phyloP scores from a whole-genome alignment of 257 asterid species.

The Solanum piurae region DNA sequence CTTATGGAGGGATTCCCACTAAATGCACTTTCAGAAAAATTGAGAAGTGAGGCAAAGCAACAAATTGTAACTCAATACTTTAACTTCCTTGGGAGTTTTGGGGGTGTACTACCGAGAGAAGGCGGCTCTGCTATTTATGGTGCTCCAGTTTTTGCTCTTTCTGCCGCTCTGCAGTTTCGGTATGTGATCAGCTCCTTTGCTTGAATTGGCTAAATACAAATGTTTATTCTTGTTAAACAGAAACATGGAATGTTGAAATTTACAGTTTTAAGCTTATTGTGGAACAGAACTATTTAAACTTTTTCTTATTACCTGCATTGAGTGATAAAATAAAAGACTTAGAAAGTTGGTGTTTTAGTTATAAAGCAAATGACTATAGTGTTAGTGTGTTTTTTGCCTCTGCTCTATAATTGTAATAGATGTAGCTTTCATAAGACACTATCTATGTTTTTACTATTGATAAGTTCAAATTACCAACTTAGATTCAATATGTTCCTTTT shows the following conservation, averaged over 20 bases:
- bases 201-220: background rate
- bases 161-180: constrained; percentile 71
- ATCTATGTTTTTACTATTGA: background rate
- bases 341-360: background rate
- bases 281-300: background rate
- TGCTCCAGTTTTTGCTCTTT: constrained; percentile 69
- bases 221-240: background rate
- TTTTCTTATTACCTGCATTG: background rate
- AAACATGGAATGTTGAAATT: background rate
- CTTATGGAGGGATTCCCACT: constrained; percentile 89
- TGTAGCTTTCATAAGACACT: background rate
- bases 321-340: background rate
- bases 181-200: constrained; percentile 28
- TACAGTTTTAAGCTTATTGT: background rate
- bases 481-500: background rate
- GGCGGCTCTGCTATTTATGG: constrained; percentile 42
- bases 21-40: constrained; percentile 52
- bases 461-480: background rate
- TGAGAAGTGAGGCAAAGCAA: constrained; percentile 53
- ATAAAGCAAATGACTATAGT: background rate
- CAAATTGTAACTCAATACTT: constrained; percentile 59
- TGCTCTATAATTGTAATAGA: background rate
- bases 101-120: constrained; percentile 18
- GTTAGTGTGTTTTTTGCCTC: background rate
- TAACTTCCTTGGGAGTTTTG: constrained; percentile 51